Percentiles rank a stretch among this genome's conserved stretches.
Evolutionary conservation across 1,284 basidiomycete genomes (phyloP).

Genomic region (Rhodotorula sp.): DNA sequence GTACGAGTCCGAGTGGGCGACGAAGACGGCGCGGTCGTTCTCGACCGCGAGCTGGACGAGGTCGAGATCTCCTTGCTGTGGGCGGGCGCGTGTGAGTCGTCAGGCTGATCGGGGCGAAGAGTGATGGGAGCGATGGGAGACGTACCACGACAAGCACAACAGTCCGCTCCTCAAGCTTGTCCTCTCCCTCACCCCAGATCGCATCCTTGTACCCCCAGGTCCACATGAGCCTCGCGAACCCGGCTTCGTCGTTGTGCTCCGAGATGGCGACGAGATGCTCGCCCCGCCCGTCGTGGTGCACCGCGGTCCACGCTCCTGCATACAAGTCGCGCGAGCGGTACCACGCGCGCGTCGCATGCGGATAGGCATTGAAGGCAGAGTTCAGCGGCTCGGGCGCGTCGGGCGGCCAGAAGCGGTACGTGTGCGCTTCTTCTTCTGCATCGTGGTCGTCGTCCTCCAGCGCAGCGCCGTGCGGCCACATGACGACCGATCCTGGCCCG

Average conservation of each 20-base stretch:
- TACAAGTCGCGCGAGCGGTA: neutral
- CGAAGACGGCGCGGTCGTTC: slow-evolving; percentile 31
- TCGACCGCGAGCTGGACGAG: slow-evolving; percentile 29
- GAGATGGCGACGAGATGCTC: slow-evolving; percentile 10
- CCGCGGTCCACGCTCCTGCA: neutral
- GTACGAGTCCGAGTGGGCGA: neutral
- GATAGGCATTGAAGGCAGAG: neutral
- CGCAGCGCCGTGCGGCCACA: neutral
- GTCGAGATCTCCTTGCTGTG: neutral
- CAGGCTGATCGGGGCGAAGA: neutral
- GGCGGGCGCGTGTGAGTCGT: neutral
- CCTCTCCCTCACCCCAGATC: neutral
- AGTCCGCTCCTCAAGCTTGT: slow-evolving; percentile 19
- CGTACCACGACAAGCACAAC: slow-evolving; percentile 14
- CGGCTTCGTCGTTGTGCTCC: neutral
- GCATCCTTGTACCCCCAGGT: slow-evolving; percentile 7
- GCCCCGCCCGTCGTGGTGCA: slow-evolving; percentile 24
- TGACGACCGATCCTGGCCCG: neutral
- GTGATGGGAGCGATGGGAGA: neutral
- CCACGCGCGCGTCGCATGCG: neutral
- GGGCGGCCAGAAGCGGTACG: slow-evolving; percentile 7
- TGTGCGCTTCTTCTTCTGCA: neutral
- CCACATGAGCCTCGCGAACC: neutral
- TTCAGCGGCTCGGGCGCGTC: neutral
- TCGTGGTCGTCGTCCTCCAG: neutral